Evolutionary conservation across 2,329 filamentous ascomycete species (phyloP).

Genomic region (Apiospora hydei): DNA sequence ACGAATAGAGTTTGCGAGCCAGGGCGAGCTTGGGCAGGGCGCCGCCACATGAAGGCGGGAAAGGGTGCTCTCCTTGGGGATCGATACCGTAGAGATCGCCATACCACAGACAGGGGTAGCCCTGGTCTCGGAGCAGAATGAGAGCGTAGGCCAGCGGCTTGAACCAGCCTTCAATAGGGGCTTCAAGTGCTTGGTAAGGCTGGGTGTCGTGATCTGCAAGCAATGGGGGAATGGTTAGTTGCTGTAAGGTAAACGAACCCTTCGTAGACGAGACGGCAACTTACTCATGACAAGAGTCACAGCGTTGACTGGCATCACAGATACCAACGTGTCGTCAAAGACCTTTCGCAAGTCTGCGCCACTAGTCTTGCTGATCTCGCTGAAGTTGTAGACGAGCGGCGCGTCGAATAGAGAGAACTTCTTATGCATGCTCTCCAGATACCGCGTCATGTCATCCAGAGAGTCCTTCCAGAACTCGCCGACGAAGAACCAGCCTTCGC

Average conservation of each 20-base stretch:
- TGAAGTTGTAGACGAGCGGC: slow-evolving; percentile 73
- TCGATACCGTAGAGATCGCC: slow-evolving; percentile 72
- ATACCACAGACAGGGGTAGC: slow-evolving; percentile 74
- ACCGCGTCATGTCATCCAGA: slow-evolving; percentile 60
- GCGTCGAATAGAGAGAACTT: slow-evolving; percentile 71
- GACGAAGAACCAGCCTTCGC: slow-evolving; percentile 67
- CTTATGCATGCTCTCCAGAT: slow-evolving; percentile 64
- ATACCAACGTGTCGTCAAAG: slow-evolving; percentile 66
- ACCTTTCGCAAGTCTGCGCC: slow-evolving; percentile 66
- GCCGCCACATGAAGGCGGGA: slow-evolving; percentile 60
- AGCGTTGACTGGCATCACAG: slow-evolving; percentile 43
- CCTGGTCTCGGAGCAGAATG: slow-evolving; percentile 67
- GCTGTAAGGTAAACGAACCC: slow-evolving; percentile 54
- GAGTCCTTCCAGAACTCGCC: slow-evolving; percentile 75
- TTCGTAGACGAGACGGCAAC: slow-evolving; percentile 56
- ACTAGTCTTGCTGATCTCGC: slow-evolving; percentile 62
- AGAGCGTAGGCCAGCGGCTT: slow-evolving; percentile 77
- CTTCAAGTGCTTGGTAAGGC: slow-evolving; percentile 50
- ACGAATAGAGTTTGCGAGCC: slow-evolving; percentile 71
- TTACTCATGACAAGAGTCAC: slow-evolving; percentile 68
- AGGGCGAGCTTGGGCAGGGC: slow-evolving; percentile 65
- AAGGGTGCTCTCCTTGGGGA: slow-evolving; percentile 48
- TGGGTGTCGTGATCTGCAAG: slow-evolving; percentile 74
- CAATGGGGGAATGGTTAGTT: slow-evolving; percentile 67
- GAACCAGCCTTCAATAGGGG: slow-evolving; percentile 69